phyloP scores from a whole-genome alignment of 352 stramenopile genomes.

The Globisporangium lucens region DNA sequence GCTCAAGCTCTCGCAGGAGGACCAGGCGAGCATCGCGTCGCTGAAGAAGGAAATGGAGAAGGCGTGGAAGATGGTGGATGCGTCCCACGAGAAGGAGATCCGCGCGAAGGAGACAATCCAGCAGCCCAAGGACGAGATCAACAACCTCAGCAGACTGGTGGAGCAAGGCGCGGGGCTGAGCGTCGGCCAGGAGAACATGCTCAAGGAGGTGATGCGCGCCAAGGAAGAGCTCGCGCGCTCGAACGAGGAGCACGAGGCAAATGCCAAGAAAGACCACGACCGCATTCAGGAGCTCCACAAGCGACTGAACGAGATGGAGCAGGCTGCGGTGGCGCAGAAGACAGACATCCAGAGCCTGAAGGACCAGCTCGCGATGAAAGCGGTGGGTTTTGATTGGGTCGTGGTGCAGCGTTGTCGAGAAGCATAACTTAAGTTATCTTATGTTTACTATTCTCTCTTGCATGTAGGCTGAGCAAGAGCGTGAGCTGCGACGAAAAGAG shows the following conservation, averaged over 20 bases:
- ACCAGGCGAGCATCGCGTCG: slow-evolving; percentile 90
- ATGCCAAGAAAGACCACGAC: slow-evolving; percentile 78
- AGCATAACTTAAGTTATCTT: neutral
- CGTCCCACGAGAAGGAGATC: slow-evolving; percentile 93
- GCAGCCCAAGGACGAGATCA: slow-evolving; percentile 95
- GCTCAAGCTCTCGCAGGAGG: slow-evolving; percentile 93
- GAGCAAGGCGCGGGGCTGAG: slow-evolving; percentile 92
- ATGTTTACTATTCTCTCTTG: slow-evolving; percentile 11
- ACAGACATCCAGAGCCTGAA: slow-evolving; percentile 83
- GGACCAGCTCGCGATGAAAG: slow-evolving; percentile 84
- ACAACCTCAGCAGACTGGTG: slow-evolving; percentile 93
- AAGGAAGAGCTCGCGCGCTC: slow-evolving; percentile 87
- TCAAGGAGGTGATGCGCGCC: slow-evolving; percentile 89
- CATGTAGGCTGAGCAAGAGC: slow-evolving; percentile 75
- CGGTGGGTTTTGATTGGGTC: slow-evolving; percentile 23
- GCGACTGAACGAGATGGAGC: slow-evolving; percentile 61
- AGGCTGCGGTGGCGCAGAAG: slow-evolving; percentile 45
- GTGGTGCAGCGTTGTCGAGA: slow-evolving; percentile 14
- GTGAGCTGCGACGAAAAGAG: slow-evolving; percentile 87
- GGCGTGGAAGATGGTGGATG: slow-evolving; percentile 94
- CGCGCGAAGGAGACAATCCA: slow-evolving; percentile 93
- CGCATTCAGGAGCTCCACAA: slow-evolving; percentile 80
- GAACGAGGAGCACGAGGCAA: slow-evolving; percentile 82
- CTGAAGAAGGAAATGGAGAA: slow-evolving; percentile 97
- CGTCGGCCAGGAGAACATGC: slow-evolving; percentile 92